phyloP scores from a whole-genome alignment of 768 basidiomycete species.

The Candolleomyces efflorescens region DNA sequence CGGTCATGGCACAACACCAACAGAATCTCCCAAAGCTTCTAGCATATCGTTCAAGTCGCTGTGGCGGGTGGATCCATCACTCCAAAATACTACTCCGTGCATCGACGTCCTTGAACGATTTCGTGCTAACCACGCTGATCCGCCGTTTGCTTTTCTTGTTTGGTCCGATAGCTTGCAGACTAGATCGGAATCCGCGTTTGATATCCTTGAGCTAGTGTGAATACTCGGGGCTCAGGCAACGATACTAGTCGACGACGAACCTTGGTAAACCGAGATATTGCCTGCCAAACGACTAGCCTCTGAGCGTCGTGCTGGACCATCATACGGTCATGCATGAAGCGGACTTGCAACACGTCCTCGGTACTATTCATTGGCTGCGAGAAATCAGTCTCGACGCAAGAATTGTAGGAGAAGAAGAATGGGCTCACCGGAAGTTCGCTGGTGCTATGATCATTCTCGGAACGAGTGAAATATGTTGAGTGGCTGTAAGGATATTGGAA shows the following conservation, averaged over 20 bases:
- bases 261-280: constrained; percentile 1
- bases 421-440: constrained; percentile 8
- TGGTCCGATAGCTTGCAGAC: not conserved
- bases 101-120: not conserved
- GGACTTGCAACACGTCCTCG: constrained; percentile 6
- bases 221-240: not conserved
- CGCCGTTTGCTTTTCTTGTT: not conserved
- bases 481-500: constrained; percentile 12
- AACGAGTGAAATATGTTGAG: constrained; percentile 8
- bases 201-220: not conserved
- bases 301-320: constrained; percentile 6
- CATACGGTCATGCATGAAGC: constrained; percentile 11
- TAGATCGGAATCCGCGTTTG: not conserved
- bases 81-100: not conserved
- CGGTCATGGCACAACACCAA: too few species aligned
- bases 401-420: too few species aligned
- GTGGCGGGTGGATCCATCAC: not conserved
- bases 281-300: not conserved
- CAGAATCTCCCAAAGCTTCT: too few species aligned
- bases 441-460: not conserved
- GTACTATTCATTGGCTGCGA: constrained; percentile 8
- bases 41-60: too few species aligned
- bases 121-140: constrained; percentile 3
- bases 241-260: not conserved
- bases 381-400: not conserved